Base-by-base conservation (phyloP, 2,329 filamentous ascomycete species). In the Trichophyton schoenleinii region DNA sequence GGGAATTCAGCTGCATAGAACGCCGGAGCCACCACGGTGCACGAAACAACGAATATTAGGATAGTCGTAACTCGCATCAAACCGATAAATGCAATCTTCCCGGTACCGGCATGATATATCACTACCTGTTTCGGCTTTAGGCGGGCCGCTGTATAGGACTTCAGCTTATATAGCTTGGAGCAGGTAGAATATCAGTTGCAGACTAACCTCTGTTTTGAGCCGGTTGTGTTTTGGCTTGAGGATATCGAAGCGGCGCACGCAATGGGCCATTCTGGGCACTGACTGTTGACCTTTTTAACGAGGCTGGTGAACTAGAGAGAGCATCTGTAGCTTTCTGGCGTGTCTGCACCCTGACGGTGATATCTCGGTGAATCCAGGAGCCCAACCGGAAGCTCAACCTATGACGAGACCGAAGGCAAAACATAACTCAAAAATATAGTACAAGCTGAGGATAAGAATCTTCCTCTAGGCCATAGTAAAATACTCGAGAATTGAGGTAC, bases 91-190 rank as follows among this genome's bases (percentile, higher is more conserved):
- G 84, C 82, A 34, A 82, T 86, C 62, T 83, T 80, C 7, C 80
- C 80, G 0, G 83, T 86, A 59, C 89, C 88, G 60, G 85, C 85
- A 74, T 91, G 87, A 72, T 89, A 95, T 64, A 95, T 81, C 66
- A 90, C 79, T 31, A 91, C 71, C 53, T 70, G 69, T 58, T 75
- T 73, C 44, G 73, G 73, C 20, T 60, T 64, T 57, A 58, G 25
- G 22, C 71, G 69, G 11, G 18, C 3, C 22, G n/a, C 28, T 20
- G 8, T 44, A 44, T 42, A 36, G 20, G 22, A 3, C 3, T n/a
- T 42, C 20, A 58, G 25, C 9, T 34, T 36, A 55, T 13, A 38
- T 38, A 38, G 34, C 9, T 38, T n/a, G 31, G 15, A 36, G 31
- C 28, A 2, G 15, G 11, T 46, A 46, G 38, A 41, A 6, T 11